Percentiles rank a stretch among this genome's conserved stretches.
Conservation (phyloP, 73 alveolate species). For the Paramecium sexaurelia region DNA sequence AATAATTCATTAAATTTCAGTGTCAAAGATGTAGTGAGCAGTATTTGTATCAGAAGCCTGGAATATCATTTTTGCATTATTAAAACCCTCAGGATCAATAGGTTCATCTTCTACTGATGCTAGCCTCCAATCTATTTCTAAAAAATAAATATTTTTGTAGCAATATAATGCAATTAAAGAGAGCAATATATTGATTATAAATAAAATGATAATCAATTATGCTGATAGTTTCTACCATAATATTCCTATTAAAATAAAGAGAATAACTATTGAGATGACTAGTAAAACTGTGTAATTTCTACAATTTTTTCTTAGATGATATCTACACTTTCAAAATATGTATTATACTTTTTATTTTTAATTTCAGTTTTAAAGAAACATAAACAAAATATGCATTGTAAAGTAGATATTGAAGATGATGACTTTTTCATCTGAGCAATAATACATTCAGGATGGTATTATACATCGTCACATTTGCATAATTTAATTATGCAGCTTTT, state of each 20-base stretch:
- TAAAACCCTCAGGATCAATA: not conserved
- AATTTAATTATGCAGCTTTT: not conserved
- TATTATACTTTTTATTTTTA: not conserved
- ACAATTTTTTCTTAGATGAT: not conserved
- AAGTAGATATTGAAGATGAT: not conserved
- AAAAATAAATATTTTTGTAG: not conserved
- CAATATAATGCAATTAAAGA: not conserved
- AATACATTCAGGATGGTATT: slow-evolving; percentile 5
- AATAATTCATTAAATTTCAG: not conserved
- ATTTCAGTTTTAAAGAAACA: slow-evolving; percentile 16
- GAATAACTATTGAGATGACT: not conserved
- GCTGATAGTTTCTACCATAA: not conserved
- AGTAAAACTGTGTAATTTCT: not conserved
- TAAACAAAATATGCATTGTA: not conserved
- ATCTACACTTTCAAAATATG: not conserved
- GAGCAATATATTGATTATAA: not conserved
- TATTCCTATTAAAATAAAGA: not conserved
- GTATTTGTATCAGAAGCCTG: not conserved
- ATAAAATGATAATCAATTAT: not conserved
- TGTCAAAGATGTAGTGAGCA: not conserved
- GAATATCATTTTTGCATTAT: not conserved
- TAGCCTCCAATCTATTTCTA: not conserved
- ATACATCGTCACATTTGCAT: not conserved
- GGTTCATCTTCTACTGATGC: not conserved
- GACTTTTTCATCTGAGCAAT: not conserved